Conservation (phyloP, 2,329 filamentous ascomycete genomes). For the Geosmithia flava region DNA sequence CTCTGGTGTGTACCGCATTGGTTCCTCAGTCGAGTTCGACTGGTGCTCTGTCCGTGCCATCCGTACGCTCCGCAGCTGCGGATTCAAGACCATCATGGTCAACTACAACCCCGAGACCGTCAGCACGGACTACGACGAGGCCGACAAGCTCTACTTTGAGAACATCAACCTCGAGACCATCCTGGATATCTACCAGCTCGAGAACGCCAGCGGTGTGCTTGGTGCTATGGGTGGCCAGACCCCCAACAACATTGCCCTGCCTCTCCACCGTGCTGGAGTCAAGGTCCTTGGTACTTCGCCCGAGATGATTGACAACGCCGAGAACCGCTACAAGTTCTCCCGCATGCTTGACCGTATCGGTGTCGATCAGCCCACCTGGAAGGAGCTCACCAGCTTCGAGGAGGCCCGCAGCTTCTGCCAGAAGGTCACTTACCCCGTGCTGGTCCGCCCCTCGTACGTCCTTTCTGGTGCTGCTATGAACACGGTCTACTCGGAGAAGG, state of each 20-base stretch:
- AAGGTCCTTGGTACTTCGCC: slow-evolving; percentile 92
- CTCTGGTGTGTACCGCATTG: slow-evolving; percentile 93
- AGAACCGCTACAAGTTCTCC: slow-evolving; percentile 98
- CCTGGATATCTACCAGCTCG: slow-evolving; percentile 85
- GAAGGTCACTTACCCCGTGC: slow-evolving; percentile 80
- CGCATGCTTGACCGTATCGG: slow-evolving; percentile 92
- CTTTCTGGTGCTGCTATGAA: slow-evolving; percentile 98
- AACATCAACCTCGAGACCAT: slow-evolving; percentile 86
- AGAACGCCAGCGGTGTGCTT: slow-evolving; percentile 72
- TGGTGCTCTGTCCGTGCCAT: slow-evolving; percentile 97
- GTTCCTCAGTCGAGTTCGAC: slow-evolving; percentile 96
- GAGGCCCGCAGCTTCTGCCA: slow-evolving; percentile 82
- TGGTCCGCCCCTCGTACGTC: slow-evolving; percentile 93
- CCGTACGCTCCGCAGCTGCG: slow-evolving; percentile 71
- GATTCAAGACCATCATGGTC: slow-evolving; percentile 92
- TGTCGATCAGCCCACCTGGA: slow-evolving; percentile 96
- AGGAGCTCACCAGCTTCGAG: slow-evolving; percentile 88
- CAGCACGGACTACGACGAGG: slow-evolving; percentile 84
- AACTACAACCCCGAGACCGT: slow-evolving; percentile 91
- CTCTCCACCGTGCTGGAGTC: slow-evolving; percentile 77
- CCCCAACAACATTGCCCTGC: slow-evolving; percentile 93
- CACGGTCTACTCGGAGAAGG: slow-evolving; percentile 93
- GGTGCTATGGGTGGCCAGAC: slow-evolving; percentile 96
- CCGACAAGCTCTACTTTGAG: slow-evolving; percentile 91
- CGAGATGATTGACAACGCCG: slow-evolving; percentile 96